Conservation (phyloP, 1,139 yeast species). For the Pneumocystis carinii region DNA sequence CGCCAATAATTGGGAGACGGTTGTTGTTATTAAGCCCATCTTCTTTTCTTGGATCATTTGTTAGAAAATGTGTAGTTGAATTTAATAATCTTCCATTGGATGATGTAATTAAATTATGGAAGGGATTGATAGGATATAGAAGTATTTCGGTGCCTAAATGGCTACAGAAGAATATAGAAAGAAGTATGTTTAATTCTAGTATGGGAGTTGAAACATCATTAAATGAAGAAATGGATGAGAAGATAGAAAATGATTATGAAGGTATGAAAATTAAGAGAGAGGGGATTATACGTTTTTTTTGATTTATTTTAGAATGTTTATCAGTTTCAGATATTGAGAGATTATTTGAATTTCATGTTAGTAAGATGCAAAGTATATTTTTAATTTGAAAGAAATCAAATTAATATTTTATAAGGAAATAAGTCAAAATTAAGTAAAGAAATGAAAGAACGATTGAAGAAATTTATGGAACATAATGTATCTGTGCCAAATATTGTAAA, state of each 20-base stretch:
- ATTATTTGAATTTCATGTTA: not conserved
- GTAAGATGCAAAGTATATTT: conserved; percentile 1
- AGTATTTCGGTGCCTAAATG: not conserved
- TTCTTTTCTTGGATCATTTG: conserved; percentile 13
- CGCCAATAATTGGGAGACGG: not conserved
- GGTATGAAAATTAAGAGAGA: not conserved
- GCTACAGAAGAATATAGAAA: not conserved
- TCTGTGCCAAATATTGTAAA: not conserved
- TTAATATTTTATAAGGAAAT: not conserved
- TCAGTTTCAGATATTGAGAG: not conserved
- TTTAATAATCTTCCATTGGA: conserved; percentile 8
- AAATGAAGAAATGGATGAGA: not conserved
- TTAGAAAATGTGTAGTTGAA: conserved; percentile 12
- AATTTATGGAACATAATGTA: not conserved
- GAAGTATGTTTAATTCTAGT: not conserved
- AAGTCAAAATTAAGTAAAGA: not conserved
- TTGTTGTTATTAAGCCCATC: conserved; percentile 3
- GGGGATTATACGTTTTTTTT: too few species aligned
- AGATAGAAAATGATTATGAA: not conserved
- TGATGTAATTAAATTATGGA: conserved; percentile 10
- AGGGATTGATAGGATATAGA: conserved; percentile 7
- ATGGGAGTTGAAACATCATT: not conserved
- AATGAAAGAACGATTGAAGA: not conserved
- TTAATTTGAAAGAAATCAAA: not conserved
- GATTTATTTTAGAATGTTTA: not conserved